Conservation (phyloP, 2,329 filamentous ascomycete species). For the Dothidotthia symphoricarpi region DNA sequence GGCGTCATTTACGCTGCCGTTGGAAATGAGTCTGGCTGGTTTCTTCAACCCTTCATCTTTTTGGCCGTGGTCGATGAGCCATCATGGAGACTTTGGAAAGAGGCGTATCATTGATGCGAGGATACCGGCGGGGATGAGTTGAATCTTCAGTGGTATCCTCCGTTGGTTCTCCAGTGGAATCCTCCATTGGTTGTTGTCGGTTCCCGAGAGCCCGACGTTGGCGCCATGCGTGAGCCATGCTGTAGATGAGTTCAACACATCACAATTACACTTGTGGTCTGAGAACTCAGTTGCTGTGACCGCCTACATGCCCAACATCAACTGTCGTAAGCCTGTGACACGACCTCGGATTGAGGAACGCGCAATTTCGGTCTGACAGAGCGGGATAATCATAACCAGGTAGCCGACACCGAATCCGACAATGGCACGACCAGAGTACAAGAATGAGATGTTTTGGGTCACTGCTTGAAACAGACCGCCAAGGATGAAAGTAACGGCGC, state of each 20-base stretch:
- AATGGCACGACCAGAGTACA: slow-evolving; percentile 67
- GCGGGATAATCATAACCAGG: slow-evolving; percentile 56
- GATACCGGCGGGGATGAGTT: slow-evolving; percentile 65
- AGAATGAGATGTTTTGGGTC: slow-evolving; percentile 56
- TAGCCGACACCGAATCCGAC: slow-evolving; percentile 59
- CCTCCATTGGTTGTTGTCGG: slow-evolving; percentile 57
- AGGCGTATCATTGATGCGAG: slow-evolving; percentile 63
- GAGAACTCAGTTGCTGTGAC: slow-evolving; percentile 55
- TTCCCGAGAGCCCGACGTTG: slow-evolving; percentile 48
- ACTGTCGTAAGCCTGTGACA: slow-evolving; percentile 72
- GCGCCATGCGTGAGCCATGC: slow-evolving; percentile 69
- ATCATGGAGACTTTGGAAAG: slow-evolving; percentile 62
- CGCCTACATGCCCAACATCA: slow-evolving; percentile 73
- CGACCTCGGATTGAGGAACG: slow-evolving; percentile 72
- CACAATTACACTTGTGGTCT: too few species aligned
- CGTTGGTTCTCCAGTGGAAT: slow-evolving; percentile 61
- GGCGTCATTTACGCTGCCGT: slow-evolving; percentile 61
- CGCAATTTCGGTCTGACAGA: slow-evolving; percentile 76
- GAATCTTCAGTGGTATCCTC: slow-evolving; percentile 63
- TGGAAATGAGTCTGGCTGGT: slow-evolving; percentile 49
- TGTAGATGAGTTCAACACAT: slow-evolving; percentile 7
- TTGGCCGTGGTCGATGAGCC: slow-evolving; percentile 68
- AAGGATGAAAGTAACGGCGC: slow-evolving; percentile 65
- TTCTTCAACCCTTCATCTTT: slow-evolving; percentile 53
- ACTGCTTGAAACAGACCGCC: slow-evolving; percentile 71